Base-by-base conservation (phyloP, 1,284 basidiomycete species). In the Porodaedalea pini region DNA sequence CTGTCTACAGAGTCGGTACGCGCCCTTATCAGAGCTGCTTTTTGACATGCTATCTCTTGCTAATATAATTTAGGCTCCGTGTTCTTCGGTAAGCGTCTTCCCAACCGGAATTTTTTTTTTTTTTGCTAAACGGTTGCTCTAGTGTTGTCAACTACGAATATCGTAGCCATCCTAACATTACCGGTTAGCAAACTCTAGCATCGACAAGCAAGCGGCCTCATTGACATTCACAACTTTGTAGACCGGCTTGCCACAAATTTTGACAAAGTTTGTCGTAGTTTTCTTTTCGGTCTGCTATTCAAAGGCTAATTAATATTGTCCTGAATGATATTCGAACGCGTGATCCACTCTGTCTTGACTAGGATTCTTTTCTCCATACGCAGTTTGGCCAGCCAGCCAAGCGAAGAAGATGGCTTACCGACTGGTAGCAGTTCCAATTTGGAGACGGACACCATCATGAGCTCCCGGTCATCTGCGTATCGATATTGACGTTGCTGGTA, bases 281-380 rank as follows among this genome's bases (percentile, higher is more conserved):
- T 23, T 23, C 40, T 44, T 21, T 23, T 7, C 41, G n/a, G n/a
- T n/a, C n/a, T n/a, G n/a, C n/a, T n/a, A n/a, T n/a, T n/a, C n/a
- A n/a, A n/a, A n/a, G n/a, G n/a, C n/a, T n/a, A n/a, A n/a, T 31
- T 15, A n/a, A 31, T 31, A 15, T 17, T 15, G 10, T 29, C 7
- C 34, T 7, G 34, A 36, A 36, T 7, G 34, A 50, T 29, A n/a
- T 37, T 50, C 32, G 48, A 50, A 25, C 48, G 48, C 13, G 48
- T 50, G 5, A 50, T 50, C 6, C 48, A 50, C 48, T 34, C 48
- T 19, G 13, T 50, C 23, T 36, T 50, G 32, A 50, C 48, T 21
- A 29, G 48, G 21, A 36, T 50, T n/a, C 32, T 50, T n/a, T 15
- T 50, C 5, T 36, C 32, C 4, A 8, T 50, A 7, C 48, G 48